Base-by-base conservation (phyloP, 352 stramenopile species). In the Phytophthora litchii region DNA sequence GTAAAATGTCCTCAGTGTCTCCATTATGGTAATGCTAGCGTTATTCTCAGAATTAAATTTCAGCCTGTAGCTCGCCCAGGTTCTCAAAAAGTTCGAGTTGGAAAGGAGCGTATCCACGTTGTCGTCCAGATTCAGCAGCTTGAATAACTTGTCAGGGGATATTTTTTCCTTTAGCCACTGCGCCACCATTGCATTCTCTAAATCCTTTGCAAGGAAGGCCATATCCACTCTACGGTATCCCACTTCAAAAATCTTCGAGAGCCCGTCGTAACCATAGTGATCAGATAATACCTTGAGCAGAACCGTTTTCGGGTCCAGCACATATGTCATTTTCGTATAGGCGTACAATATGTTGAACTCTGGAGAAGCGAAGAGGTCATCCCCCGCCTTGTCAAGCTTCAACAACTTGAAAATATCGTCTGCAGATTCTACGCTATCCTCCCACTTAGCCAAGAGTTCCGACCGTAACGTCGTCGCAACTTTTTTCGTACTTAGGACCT, bases 361-460 rank as follows among this genome's bases (percentile, higher is more conserved):
- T 13, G 37, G 49, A 19, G 25, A 14, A 23, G 2, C 37, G 5
- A 57, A 57, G 3, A 57, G 36, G 3, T 34, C 25, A 19, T 16
- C 1, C 25, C 37, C 23, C 0, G 36, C 49, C 4, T 55, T 27
- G 35, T 62, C 35, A 20, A 62, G 35, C 12, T 42, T 55, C 1
- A 62, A 4, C 19, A 55, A 3, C 36, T 36, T 47, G 29, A 62
- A 62, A 27, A 62, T 14, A 1, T 23, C 21, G 4, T 45, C 25
- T 3, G 20, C 29, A 1, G 25, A 31, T n/a, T 55, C 9, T 35
- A 12, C 16, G 14, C 11, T 21, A 9, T 11, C 17, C 9, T 54
- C n/a, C 43, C 43, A 61, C 17, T 17, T 36, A 14, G 1, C 5
- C 17, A 47, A 29, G 14, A 40, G 43, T 2, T 47, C 35, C 0